Percentiles rank a stretch among this genome's conserved stretches.
Evolutionary conservation across 805 yeast genomes (phyloP).

Genomic region (Starmera amethionina): DNA sequence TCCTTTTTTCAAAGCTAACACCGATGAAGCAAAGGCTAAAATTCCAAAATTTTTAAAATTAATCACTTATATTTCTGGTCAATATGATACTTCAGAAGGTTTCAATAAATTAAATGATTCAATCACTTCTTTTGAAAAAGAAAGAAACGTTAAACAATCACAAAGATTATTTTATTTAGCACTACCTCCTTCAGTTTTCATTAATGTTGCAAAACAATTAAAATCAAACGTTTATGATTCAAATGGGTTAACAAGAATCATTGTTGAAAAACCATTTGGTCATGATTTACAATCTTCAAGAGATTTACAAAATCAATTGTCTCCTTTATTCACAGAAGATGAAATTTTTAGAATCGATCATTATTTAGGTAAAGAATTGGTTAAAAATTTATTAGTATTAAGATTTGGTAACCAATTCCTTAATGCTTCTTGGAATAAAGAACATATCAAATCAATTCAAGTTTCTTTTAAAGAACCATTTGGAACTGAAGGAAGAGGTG

Average conservation of each 20-base stretch:
- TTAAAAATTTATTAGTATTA: slow-evolving; percentile 79
- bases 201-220: slow-evolving; percentile 63
- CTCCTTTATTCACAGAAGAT: slow-evolving; percentile 83
- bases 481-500: slow-evolving; percentile 99
- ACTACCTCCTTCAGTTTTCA: slow-evolving; percentile 88
- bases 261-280: slow-evolving; percentile 97
- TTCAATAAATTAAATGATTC: slow-evolving; percentile 44
- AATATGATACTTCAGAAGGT: slow-evolving; percentile 76
- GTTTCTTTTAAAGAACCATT: slow-evolving; percentile 95
- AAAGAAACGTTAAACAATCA: slow-evolving; percentile 34
- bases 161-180: slow-evolving; percentile 90
- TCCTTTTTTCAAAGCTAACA: slow-evolving; percentile 48
- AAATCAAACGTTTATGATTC: slow-evolving; percentile 59
- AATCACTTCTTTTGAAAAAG: slow-evolving; percentile 51
- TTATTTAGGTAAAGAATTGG: slow-evolving; percentile 96
- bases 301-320: slow-evolving; percentile 62
- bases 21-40: slow-evolving; percentile 30
- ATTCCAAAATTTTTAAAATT: slow-evolving; percentile 56
- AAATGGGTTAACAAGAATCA: slow-evolving; percentile 66
- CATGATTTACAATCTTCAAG: slow-evolving; percentile 76
- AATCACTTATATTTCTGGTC: slow-evolving; percentile 63
- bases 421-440: slow-evolving; percentile 81
- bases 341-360: slow-evolving; percentile 96
- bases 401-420: slow-evolving; percentile 88
- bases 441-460: slow-evolving; percentile 72